These are phyloP conservation scores for Dissoconium aciculare DNA, from an alignment of 2,329 filamentous ascomycete genomes.

Conservation along the genomic window DNA sequence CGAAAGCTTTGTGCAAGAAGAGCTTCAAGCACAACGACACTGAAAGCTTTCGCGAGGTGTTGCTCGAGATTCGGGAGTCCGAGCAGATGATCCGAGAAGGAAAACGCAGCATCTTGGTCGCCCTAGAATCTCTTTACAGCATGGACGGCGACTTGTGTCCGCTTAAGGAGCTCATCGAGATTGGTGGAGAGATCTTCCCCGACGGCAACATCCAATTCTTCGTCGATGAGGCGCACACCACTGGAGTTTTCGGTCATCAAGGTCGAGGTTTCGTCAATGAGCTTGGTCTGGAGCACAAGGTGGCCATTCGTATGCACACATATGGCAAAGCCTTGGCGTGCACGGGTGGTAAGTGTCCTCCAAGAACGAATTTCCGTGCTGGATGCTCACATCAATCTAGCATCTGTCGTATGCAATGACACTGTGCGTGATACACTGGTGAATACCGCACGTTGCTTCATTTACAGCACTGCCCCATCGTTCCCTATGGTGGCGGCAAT, in stretches of 20 bases:
- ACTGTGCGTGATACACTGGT: too few relatives aligned
- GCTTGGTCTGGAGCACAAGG: constrained; percentile 3
- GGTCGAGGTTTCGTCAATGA: constrained; percentile 3
- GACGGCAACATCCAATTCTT: constrained; percentile 4
- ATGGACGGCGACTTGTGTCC: constrained; percentile 53
- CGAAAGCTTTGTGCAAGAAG: neutral
- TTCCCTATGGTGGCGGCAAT: constrained; percentile 1
- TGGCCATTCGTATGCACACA: constrained; percentile 4
- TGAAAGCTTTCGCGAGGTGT: too few relatives aligned
- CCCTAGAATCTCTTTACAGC: constrained; percentile 4
- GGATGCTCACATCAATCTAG: constrained; percentile 1
- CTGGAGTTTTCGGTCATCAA: constrained; percentile 1
- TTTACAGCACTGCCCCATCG: constrained; percentile 3
- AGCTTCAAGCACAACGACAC: constrained; percentile 5
- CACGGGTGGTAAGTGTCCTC: constrained; percentile 2
- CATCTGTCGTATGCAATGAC: constrained; percentile 3
- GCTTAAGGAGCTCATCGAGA: constrained; percentile 56
- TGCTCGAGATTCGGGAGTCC: constrained; percentile 1
- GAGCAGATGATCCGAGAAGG: constrained; percentile 1
- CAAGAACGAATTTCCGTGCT: too few relatives aligned
- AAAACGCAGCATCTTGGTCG: constrained; percentile 1
- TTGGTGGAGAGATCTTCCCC: constrained; percentile 18
- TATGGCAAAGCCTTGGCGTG: constrained; percentile 3
- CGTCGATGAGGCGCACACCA: constrained; percentile 5
- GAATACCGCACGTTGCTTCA: constrained; percentile 2